Base-by-base conservation (phyloP, 805 yeast species). In the Lipomyces kockii region DNA sequence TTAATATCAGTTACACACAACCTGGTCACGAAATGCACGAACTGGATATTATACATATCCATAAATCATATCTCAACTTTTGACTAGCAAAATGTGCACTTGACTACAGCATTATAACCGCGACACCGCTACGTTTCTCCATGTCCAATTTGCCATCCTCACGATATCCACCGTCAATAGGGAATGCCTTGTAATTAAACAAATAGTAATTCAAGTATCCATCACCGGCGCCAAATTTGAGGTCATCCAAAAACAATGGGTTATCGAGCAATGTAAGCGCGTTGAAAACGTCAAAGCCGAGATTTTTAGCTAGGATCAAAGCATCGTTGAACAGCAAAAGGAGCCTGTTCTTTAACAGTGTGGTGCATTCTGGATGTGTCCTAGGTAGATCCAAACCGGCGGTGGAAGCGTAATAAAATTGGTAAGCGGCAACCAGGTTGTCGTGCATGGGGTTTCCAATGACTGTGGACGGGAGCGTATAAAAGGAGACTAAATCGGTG, bases 261-360 rank as follows among this genome's bases (percentile, higher is more conserved):
- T 95, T 95, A 76, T 95, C 99, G 80, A 92, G 97, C 11, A 92
- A 83, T 0, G 98, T 87, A 70, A 95, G 82, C 9, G 98, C 97
- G 77, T 95, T 95, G 84, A 94, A 91, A 2, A 95, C 98, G 77
- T 95, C 99, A 74, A 90, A 91, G 32, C 84, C 84, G 60, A 82
- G 79, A 27, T 81, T 77, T 77, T 90, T 89, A 35, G 97, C 88
- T 52, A 91, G 79, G 62, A 94, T 84, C 65, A 93, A 83, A 0
- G 95, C 92, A 74, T 93, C 97, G 59, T 81, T 82, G 63, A 92
- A 83, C 71, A 94, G 80, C 4, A 81, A 78, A 32, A 78, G 80
- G 71, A 95, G 83, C 71, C 98, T 84, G 69, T 81, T 80, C 73
- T 84, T 83, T 72, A 91, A 81, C 35, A 78, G 75, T 20, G 75